Evolutionary conservation across 352 stramenopile species (phyloP).

Genomic region (Phytophthora ramorum): DNA sequence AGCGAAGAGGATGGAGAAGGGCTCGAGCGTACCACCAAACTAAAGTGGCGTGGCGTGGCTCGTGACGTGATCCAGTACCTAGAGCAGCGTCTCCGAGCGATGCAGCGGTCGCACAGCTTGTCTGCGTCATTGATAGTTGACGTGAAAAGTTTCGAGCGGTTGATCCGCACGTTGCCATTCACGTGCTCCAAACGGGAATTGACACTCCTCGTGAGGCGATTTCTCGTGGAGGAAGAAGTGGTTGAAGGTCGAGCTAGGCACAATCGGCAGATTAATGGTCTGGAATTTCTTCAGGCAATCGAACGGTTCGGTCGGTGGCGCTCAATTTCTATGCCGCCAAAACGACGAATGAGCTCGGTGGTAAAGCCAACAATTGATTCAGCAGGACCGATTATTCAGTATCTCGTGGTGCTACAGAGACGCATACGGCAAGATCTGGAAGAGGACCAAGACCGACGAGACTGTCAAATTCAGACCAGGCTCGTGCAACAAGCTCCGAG

Average conservation of each 20-base stretch:
- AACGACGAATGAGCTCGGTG: conserved; percentile 16
- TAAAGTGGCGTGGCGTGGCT: conserved; percentile 55
- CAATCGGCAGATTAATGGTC: conserved; percentile 31
- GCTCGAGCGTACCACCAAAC: not conserved
- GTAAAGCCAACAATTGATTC: conserved; percentile 37
- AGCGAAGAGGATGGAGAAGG: conserved; percentile 33
- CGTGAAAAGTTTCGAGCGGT: conserved; percentile 42
- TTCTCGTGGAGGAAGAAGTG: conserved; percentile 13
- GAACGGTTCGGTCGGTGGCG: conserved; percentile 43
- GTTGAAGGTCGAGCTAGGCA: not conserved
- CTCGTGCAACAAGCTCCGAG: not conserved
- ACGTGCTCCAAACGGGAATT: conserved; percentile 50
- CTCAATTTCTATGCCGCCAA: conserved; percentile 31
- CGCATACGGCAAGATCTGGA: conserved; percentile 20
- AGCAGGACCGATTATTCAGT: conserved; percentile 55
- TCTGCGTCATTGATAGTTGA: conserved; percentile 27
- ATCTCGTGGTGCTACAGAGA: conserved; percentile 48
- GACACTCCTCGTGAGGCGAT: conserved; percentile 31
- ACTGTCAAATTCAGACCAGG: conserved; percentile 6
- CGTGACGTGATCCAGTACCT: conserved; percentile 58
- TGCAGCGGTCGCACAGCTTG: conserved; percentile 12
- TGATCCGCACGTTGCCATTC: conserved; percentile 50
- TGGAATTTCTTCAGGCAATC: conserved; percentile 46
- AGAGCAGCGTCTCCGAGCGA: conserved; percentile 37
- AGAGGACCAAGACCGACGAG: conserved; percentile 22